Conservation (phyloP, 2,329 filamentous ascomycete genomes). For the Dichotomopilus funicola region DNA sequence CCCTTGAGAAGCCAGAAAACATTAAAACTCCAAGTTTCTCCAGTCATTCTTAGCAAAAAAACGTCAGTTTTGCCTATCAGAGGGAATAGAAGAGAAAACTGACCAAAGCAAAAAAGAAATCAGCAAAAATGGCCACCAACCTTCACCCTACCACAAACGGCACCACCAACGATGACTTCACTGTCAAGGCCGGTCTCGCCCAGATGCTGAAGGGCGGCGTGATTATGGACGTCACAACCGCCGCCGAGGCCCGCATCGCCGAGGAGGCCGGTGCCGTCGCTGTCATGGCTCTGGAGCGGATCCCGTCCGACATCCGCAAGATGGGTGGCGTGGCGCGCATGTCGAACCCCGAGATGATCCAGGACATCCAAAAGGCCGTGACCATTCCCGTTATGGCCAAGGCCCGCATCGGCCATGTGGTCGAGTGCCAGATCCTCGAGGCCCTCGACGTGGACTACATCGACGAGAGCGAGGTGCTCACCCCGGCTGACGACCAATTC, state of each 20-base stretch:
- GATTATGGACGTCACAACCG: constrained; percentile 98
- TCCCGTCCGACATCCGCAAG: constrained; percentile 89
- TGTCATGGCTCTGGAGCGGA: constrained; percentile 97
- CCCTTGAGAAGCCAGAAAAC: too few species aligned
- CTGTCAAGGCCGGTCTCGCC: constrained; percentile 89
- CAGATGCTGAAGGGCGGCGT: constrained; percentile 99
- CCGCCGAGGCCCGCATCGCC: constrained; percentile 90
- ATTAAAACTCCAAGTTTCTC: too few species aligned
- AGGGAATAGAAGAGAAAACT: not conserved
- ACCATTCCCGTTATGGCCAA: constrained; percentile 99
- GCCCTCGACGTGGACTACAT: constrained; percentile 95
- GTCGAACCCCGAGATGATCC: constrained; percentile 92
- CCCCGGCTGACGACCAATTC: constrained; percentile 81
- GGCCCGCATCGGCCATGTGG: constrained; percentile 93
- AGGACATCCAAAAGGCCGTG: constrained; percentile 87
- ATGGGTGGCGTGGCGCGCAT: constrained; percentile 94
- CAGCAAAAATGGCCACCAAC: constrained; percentile 9
- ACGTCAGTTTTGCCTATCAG: too few species aligned
- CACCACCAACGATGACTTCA: constrained; percentile 48
- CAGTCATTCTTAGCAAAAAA: too few species aligned
- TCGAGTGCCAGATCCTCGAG: constrained; percentile 98
- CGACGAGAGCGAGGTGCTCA: constrained; percentile 96
- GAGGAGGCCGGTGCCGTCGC: constrained; percentile 93
- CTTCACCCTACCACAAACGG: constrained; percentile 3
- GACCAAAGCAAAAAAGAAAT: not conserved